Conservation (phyloP, 805 yeast genomes). For the Lipomyces mesembrius region DNA sequence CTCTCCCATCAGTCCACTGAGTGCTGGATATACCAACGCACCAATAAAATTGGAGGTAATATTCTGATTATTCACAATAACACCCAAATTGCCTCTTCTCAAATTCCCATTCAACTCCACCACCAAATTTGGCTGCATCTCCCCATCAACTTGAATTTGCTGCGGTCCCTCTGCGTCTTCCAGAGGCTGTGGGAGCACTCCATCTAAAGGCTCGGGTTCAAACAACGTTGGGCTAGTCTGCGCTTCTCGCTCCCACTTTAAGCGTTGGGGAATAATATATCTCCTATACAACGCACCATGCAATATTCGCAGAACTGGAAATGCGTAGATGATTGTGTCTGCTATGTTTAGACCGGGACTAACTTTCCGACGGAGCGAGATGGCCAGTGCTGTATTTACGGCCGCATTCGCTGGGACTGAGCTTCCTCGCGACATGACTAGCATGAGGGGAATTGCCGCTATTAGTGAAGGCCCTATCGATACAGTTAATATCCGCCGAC, state of each 20-base stretch:
- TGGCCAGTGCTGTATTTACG: neutral
- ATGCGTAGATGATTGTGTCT: neutral
- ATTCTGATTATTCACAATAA: conserved; percentile 6
- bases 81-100: conserved; percentile 4
- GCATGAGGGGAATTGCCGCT: conserved; percentile 3
- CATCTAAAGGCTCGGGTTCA: neutral
- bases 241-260: conserved; percentile 11
- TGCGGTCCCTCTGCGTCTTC: neutral
- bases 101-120: neutral
- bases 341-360: neutral
- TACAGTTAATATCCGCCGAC: neutral
- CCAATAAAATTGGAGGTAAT: conserved; percentile 16
- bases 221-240: neutral
- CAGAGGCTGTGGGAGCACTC: neutral
- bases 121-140: neutral
- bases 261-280: neutral
- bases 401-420: neutral
- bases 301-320: conserved; percentile 4
- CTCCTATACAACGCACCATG: neutral
- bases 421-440: conserved; percentile 4
- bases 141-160: conserved; percentile 2
- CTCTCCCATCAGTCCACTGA: conserved; percentile 29
- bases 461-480: neutral
- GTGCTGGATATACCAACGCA: conserved; percentile 22
- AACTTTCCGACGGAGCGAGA: neutral